Base-by-base conservation (phyloP, 164 flowering plant species). In the Vitis labrusca region DNA sequence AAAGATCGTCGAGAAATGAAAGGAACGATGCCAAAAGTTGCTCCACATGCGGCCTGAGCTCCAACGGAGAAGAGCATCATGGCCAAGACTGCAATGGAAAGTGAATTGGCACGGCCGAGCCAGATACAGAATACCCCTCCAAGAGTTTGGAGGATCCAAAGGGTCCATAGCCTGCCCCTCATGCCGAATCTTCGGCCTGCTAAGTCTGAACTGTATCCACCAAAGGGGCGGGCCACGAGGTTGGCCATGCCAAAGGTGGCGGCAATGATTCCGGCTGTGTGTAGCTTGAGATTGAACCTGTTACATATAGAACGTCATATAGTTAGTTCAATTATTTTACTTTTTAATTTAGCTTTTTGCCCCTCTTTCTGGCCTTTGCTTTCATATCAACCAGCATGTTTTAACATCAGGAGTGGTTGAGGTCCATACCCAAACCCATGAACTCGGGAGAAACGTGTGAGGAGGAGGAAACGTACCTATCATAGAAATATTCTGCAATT, bases 231-330 rank as follows among this genome's bases (percentile, higher is more conserved):
- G 11, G 93, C 86, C 2, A 83, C 56, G 10, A 90, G 15, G 76
- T 92, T 92, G 2, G 94, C 90, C 91, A 92, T 85, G 1, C 97
- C 97, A 29, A 87, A 92, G 8, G 79, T 65, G 0, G 94, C 93
- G 0, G 94, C 94, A 11, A 92, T 83, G 44, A 78, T 74, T 10
- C 97, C 97, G 0, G 94, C 93, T 0, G 88, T 85, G 77, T 87
- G 94, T 13, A 92, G 92, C 70, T 88, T 89, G 9, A 90, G 88
- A 66, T 88, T 68, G 47, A 86, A 86, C 74, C 88, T 85, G 76
- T 56, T 4, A n/a, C 8, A 30, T 5, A 8, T 29, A 37, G 19
- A 55, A 27, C 54, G 1, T 9, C 32, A 37, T 19, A 2, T 37
- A 37, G 13, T 19, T 50, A 44, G 66, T 50, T 50, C 8, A 50